A percentile compares a stretch with the other conserved stretches of the same genome.
These are phyloP conservation scores for Exophiala sp. DNA, from an alignment of 2,329 filamentous ascomycete species.

Conservation along the genomic window DNA sequence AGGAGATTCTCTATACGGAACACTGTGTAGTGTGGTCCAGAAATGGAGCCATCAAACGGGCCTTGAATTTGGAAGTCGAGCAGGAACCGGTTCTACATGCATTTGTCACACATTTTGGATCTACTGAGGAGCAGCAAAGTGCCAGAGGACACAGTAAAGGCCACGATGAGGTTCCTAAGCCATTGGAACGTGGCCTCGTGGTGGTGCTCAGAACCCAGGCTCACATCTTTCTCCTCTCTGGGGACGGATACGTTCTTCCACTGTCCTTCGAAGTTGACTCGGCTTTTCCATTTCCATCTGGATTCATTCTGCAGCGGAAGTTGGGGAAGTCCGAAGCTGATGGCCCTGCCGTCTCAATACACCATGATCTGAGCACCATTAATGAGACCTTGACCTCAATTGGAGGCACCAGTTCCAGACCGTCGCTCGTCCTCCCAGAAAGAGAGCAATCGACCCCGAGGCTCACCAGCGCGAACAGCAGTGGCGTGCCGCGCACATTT, in stretches of 20 bases:
- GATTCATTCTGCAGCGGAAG: slow-evolving; percentile 81
- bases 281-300: slow-evolving; percentile 73
- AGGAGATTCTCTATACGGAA: slow-evolving; percentile 73
- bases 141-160: slow-evolving; percentile 12
- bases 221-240: slow-evolving; percentile 85
- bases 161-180: not conserved
- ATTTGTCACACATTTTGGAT: slow-evolving; percentile 73
- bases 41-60: slow-evolving; percentile 74
- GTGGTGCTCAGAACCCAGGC: slow-evolving; percentile 89
- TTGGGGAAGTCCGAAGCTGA: slow-evolving; percentile 41
- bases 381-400: slow-evolving; percentile 33
- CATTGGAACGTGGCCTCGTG: slow-evolving; percentile 54
- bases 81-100: slow-evolving; percentile 82
- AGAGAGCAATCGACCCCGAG: slow-evolving; percentile 52
- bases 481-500: slow-evolving; percentile 25
- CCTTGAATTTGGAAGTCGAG: slow-evolving; percentile 80
- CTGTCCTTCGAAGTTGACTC: slow-evolving; percentile 91
- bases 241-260: slow-evolving; percentile 81
- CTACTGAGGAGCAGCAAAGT: slow-evolving; percentile 33
- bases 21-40: slow-evolving; percentile 82
- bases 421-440: slow-evolving; percentile 45
- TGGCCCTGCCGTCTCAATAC: slow-evolving; percentile 42
- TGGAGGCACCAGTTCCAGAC: slow-evolving; percentile 38
- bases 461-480: slow-evolving; percentile 28
- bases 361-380: slow-evolving; percentile 26